Base-by-base conservation (phyloP, 176 grass and related monocot genomes). In the Alloteropsis semialata region DNA sequence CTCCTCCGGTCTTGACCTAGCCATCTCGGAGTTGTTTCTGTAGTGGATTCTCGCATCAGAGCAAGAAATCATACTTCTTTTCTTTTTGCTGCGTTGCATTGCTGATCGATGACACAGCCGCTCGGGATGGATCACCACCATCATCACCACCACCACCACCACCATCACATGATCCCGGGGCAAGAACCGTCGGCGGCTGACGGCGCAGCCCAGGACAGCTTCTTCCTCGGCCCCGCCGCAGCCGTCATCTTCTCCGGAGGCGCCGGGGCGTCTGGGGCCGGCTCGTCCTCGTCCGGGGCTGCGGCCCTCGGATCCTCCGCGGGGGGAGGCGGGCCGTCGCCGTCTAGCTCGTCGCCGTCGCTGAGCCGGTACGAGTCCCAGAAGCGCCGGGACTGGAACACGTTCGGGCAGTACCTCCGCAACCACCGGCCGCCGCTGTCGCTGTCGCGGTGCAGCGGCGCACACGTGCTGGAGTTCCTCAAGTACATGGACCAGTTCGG, bases 401-500 rank as follows among this genome's bases (percentile, higher is more conserved):
- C 94, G n/a, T 97, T 97, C 61, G 87, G 91, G 63, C 94, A 97
- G 77, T 97, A 94, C 65, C 84, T 97, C 13, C 77, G 81, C 77
- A 97, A 97, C 91, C 94, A 97, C 87, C 91, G 91, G 60, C 94
- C 94, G 42, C 94, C 94, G 28, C 84, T 97, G 8, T 82, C 91
- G 6, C 78, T 94, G 48, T 83, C 86, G 22, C 91, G 89, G 48
- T 97, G 94, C 89, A 91, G 92, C 85, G 91, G 89, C 64, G 87
- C 91, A 28, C 94, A 97, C 73, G 94, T 93, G 34, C 91, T 97
- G 37, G 94, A 97, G 78, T 97, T 97, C 81, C 92, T 97, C 74
- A 89, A 91, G 71, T 97, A 97, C 87, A 89, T 97, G 79, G 94
- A 97, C 76, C 94, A 97, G 86, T 97, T 97, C 84, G 94, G 94